phyloP scores from a whole-genome alignment of 805 yeast genomes.

The Zygotorulaspora sp. region DNA sequence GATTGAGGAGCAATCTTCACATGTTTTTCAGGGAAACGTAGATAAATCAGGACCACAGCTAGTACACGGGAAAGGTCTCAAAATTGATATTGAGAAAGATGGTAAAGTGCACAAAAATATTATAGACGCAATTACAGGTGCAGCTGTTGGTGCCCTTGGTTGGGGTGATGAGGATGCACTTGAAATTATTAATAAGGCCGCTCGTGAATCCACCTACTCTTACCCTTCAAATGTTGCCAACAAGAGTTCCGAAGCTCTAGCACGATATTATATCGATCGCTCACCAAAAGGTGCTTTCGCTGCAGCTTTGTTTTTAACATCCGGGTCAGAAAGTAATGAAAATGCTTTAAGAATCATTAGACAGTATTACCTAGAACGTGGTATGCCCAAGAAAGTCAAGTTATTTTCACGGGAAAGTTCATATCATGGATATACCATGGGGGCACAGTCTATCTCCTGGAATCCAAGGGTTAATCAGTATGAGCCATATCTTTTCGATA shows the following conservation, averaged over 20 bases:
- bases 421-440: conserved; percentile 49
- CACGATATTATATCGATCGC: conserved; percentile 39
- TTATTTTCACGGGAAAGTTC: conserved; percentile 42
- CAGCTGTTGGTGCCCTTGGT: conserved; percentile 50
- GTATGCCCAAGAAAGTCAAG: conserved; percentile 39
- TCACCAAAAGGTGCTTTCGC: conserved; percentile 40
- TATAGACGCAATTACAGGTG: conserved; percentile 47
- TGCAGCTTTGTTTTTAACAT: conserved; percentile 46
- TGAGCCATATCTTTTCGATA: conserved; percentile 27
- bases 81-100: conserved; percentile 38
- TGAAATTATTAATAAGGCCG: conserved; percentile 39
- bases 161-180: conserved; percentile 37
- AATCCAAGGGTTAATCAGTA: conserved; percentile 36
- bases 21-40: conserved; percentile 42
- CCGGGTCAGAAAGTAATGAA: conserved; percentile 67
- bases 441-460: conserved; percentile 39
- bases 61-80: conserved; percentile 42
- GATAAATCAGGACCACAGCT: conserved; percentile 38
- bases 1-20: conserved; percentile 25
- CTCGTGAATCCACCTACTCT: conserved; percentile 37
- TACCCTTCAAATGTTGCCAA: conserved; percentile 35
- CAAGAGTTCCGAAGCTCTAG: conserved; percentile 40
- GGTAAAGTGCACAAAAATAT: conserved; percentile 36
- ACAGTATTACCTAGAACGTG: conserved; percentile 44
- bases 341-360: conserved; percentile 56